Conservation (phyloP, 345 rosid genomes). For the Bretschneidera sinensis region DNA sequence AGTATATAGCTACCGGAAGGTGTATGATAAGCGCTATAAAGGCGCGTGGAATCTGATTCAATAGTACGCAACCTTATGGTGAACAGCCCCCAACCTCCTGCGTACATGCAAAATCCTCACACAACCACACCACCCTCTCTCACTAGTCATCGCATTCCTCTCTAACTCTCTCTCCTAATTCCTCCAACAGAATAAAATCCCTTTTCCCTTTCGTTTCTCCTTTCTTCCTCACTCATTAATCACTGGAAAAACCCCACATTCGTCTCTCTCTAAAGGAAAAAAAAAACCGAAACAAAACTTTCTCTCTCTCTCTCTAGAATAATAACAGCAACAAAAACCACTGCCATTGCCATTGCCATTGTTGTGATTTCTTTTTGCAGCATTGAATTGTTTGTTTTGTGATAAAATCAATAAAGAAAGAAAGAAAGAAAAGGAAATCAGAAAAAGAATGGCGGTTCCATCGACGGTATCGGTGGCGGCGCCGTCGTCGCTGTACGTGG, state of each 20-base stretch:
- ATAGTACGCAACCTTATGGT: neutral
- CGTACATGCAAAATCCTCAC: conserved; percentile 47
- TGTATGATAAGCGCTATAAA: neutral
- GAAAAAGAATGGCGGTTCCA: conserved; percentile 38
- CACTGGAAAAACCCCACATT: too few species aligned
- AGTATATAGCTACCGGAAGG: neutral
- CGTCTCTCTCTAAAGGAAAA: too few species aligned
- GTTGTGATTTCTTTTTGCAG: neutral
- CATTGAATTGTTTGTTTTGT: neutral
- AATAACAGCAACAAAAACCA: neutral
- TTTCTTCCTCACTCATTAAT: too few species aligned
- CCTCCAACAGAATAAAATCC: too few species aligned
- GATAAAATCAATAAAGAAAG: neutral
- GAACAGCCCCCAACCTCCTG: conserved; percentile 24
- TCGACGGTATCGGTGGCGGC: conserved; percentile 31
- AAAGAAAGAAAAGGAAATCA: neutral
- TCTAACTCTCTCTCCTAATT: too few species aligned
- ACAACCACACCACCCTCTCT: too few species aligned
- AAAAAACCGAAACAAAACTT: too few species aligned
- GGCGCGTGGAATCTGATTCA: conserved; percentile 14
- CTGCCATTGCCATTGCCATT: neutral
- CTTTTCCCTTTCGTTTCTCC: too few species aligned
- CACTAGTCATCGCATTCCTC: too few species aligned
- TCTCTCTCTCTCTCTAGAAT: conserved; percentile 4
- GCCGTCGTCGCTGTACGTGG: conserved; percentile 59